phyloP scores from a whole-genome alignment of 73 alveolate species.

The Paramecium sexaurelia region DNA sequence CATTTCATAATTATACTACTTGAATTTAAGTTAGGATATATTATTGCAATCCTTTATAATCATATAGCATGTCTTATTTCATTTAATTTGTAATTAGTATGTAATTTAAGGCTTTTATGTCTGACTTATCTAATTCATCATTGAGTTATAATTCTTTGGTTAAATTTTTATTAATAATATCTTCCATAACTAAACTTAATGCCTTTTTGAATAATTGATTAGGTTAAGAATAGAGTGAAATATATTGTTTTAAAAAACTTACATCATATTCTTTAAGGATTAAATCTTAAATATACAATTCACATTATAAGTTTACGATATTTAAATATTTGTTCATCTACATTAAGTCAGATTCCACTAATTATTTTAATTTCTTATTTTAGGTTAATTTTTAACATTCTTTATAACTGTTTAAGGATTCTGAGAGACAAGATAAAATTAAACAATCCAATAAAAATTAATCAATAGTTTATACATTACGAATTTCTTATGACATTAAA shows the following conservation, averaged over 20 bases:
- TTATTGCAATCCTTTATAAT: not conserved
- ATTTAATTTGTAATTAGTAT: not conserved
- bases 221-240: not conserved
- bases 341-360: not conserved
- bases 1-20: not conserved
- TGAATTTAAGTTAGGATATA: not conserved
- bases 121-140: not conserved
- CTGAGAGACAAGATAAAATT: not conserved
- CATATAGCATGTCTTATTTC: not conserved
- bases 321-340: not conserved
- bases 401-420: not conserved
- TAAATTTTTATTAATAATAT: not conserved
- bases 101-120: not conserved
- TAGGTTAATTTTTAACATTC: not conserved
- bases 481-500: not conserved
- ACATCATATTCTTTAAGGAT: not conserved
- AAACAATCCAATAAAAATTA: not conserved
- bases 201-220: not conserved
- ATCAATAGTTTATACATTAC: not conserved
- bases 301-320: not conserved
- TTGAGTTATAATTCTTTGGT: not conserved
- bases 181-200: not conserved
- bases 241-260: not conserved
- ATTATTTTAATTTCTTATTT: not conserved
- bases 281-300: not conserved